Evolutionary conservation across 1,139 yeast genomes (phyloP).

Genomic region (Protomyces macrosporus): DNA sequence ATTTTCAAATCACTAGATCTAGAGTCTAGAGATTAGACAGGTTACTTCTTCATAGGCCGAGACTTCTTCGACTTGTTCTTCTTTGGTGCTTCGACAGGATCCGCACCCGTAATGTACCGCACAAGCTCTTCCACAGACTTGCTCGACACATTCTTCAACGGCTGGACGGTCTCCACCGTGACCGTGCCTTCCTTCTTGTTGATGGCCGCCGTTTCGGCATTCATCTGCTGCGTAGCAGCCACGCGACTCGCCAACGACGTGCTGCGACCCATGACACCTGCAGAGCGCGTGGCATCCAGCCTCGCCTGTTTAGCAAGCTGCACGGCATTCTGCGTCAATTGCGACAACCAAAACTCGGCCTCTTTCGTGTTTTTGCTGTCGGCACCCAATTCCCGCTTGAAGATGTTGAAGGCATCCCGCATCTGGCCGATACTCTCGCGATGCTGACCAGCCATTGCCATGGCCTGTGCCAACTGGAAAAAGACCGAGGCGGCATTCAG

Average conservation of each 20-base stretch:
- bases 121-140: constrained; percentile 38
- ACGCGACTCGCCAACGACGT: neutral
- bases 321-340: constrained; percentile 42
- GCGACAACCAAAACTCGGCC: constrained; percentile 56
- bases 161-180: neutral
- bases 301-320: constrained; percentile 32
- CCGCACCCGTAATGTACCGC: constrained; percentile 38
- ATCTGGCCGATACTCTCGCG: constrained; percentile 54
- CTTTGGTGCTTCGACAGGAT: neutral
- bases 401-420: constrained; percentile 50
- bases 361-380: constrained; percentile 60
- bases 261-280: neutral
- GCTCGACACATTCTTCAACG: neutral
- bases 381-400: constrained; percentile 56
- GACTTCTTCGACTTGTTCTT: neutral
- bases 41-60: too few relatives aligned
- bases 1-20: too few relatives aligned
- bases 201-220: neutral
- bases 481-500: constrained; percentile 56
- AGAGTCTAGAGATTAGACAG: too few relatives aligned
- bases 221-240: neutral
- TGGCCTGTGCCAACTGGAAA: constrained; percentile 63
- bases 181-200: neutral
- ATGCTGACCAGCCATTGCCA: constrained; percentile 51
- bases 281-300: constrained; percentile 4